phyloP scores from a whole-genome alignment of 768 basidiomycete genomes.

The Sarcodon aspratus region DNA sequence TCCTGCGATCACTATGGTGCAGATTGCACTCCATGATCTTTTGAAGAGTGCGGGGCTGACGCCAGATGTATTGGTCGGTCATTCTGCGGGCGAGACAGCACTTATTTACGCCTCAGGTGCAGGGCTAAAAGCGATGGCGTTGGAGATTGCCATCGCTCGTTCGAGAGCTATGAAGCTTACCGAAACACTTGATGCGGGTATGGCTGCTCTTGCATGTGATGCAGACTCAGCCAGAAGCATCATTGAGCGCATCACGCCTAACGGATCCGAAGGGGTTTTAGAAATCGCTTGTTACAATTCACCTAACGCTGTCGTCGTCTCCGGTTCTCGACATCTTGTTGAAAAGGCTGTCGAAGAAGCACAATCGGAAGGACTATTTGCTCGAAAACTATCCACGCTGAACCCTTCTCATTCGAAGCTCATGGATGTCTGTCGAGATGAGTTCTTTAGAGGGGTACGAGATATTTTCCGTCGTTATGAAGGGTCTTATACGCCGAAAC shows the following conservation, averaged over 20 bases:
- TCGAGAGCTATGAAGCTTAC: slow-evolving; percentile 23
- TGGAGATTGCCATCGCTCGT: slow-evolving; percentile 32
- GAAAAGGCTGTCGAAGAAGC: slow-evolving; percentile 21
- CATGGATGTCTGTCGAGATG: slow-evolving; percentile 23
- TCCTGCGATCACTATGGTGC: slow-evolving; percentile 31
- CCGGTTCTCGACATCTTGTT: slow-evolving; percentile 15
- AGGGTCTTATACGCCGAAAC: slow-evolving; percentile 13
- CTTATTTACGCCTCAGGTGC: slow-evolving; percentile 33
- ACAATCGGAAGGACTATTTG: slow-evolving; percentile 18
- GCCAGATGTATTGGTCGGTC: slow-evolving; percentile 31
- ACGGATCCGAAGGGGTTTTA: slow-evolving; percentile 10
- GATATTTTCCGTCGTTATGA: slow-evolving; percentile 23
- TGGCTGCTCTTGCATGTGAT: slow-evolving; percentile 32
- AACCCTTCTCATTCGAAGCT: slow-evolving; percentile 27
- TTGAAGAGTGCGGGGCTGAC: slow-evolving; percentile 21
- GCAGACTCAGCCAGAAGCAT: slow-evolving; percentile 16
- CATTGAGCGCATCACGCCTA: slow-evolving; percentile 10
- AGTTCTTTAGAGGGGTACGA: slow-evolving; percentile 16
- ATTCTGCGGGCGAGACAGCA: slow-evolving; percentile 36
- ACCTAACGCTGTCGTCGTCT: slow-evolving; percentile 23
- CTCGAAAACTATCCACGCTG: slow-evolving; percentile 22
- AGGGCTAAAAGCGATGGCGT: slow-evolving; percentile 24
- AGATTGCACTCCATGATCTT: slow-evolving; percentile 33
- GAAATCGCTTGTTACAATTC: slow-evolving; percentile 33
- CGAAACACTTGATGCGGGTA: slow-evolving; percentile 24